Percentiles rank a stretch among this genome's conserved stretches.
These are phyloP conservation scores for Filosporella fistucella DNA, from an alignment of 495 filamentous ascomycete genomes.

Conservation along the genomic window DNA sequence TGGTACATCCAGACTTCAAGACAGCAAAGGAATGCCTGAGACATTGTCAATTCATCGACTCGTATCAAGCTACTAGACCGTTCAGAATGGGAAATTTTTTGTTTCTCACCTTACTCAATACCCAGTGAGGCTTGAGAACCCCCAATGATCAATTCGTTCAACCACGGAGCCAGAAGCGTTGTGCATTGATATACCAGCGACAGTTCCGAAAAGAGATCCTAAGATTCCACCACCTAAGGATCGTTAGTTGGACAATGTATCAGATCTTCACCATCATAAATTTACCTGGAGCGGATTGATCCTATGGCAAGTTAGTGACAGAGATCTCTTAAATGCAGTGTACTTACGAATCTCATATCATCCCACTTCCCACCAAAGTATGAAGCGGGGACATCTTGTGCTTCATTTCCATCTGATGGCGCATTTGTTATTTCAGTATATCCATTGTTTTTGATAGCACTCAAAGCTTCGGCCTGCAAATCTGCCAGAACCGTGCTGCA, in stretches of 20 bases:
- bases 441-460: neutral
- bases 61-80: no score
- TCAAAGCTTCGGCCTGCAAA: conserved; percentile 34
- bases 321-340: neutral
- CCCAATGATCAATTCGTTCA: conserved; percentile 11
- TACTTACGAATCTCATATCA: conserved; percentile 7
- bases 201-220: neutral
- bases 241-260: neutral
- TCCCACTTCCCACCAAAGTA: conserved; percentile 9
- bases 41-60: no score
- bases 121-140: conserved; percentile 9
- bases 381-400: neutral
- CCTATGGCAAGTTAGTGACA: neutral
- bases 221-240: neutral
- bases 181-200: neutral
- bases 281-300: no score
- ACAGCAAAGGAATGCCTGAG: no score
- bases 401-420: neutral
- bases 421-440: neutral
- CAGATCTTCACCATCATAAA: neutral
- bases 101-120: no score
- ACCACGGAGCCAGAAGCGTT: neutral
- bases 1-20: no score
- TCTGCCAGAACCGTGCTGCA: conserved; percentile 39
- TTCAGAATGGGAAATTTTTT: no score